These are phyloP conservation scores for Plasmodium fragile DNA, from an alignment of 169 alveolate genomes.

Conservation along the genomic window DNA sequence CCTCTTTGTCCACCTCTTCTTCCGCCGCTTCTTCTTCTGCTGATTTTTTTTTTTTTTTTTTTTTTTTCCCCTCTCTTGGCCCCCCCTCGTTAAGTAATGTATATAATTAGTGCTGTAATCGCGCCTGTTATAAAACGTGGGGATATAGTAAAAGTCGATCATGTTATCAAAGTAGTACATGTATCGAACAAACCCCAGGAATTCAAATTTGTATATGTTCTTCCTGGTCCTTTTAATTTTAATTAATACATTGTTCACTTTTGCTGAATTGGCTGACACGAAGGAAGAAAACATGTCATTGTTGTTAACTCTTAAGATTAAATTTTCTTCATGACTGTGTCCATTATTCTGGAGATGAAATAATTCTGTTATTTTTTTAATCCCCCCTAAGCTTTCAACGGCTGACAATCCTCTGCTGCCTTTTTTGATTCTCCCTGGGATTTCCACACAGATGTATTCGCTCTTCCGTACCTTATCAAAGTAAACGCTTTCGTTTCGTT, in stretches of 20 bases:
- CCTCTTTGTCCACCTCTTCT: background rate
- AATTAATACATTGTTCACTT: slow-evolving; percentile 57
- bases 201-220: slow-evolving; percentile 49
- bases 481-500: slow-evolving; percentile 29
- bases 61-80: background rate
- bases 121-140: slow-evolving; percentile 61
- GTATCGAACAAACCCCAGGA: slow-evolving; percentile 57
- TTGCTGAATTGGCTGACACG: slow-evolving; percentile 49
- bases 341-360: slow-evolving; percentile 22
- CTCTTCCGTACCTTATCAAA: slow-evolving; percentile 26
- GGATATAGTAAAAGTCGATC: slow-evolving; percentile 70
- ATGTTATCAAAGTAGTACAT: slow-evolving; percentile 68
- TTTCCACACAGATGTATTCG: slow-evolving; percentile 64
- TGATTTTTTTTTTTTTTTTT: background rate
- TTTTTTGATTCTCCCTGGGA: slow-evolving; percentile 64
- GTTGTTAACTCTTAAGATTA: slow-evolving; percentile 45
- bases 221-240: slow-evolving; percentile 63
- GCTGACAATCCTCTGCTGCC: slow-evolving; percentile 71
- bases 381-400: slow-evolving; percentile 72
- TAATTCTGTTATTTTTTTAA: slow-evolving; percentile 60
- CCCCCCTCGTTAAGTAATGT: slow-evolving; percentile 34
- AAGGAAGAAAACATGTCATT: slow-evolving; percentile 75
- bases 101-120: slow-evolving; percentile 54
- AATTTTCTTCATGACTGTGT: slow-evolving; percentile 22
- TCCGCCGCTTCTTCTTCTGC: background rate